phyloP scores from a whole-genome alignment of 805 yeast species.

The Cyberlindnera xylosilytica region DNA sequence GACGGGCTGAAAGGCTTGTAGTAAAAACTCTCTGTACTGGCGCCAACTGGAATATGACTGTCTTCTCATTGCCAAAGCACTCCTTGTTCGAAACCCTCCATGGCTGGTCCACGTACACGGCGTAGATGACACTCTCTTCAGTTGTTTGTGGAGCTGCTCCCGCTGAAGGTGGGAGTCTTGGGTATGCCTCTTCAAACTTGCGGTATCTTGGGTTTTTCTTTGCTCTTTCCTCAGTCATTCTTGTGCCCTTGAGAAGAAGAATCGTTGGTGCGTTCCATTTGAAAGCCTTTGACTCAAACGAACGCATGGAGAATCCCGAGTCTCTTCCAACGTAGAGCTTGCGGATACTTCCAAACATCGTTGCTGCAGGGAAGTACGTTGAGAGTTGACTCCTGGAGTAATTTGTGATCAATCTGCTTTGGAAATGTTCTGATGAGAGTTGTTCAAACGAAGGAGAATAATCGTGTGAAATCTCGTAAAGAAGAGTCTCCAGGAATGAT shows the following conservation, averaged over 20 bases:
- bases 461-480: constrained; percentile 21
- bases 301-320: constrained; percentile 83
- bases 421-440: constrained; percentile 26
- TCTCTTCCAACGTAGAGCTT: constrained; percentile 71
- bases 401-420: constrained; percentile 33
- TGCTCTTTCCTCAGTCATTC: constrained; percentile 22
- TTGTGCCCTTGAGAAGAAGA: constrained; percentile 59
- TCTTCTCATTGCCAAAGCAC: constrained; percentile 61
- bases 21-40: constrained; percentile 62
- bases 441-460: constrained; percentile 8
- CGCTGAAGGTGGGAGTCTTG: constrained; percentile 33
- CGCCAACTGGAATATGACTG: constrained; percentile 60
- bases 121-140: constrained; percentile 53
- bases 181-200: constrained; percentile 48
- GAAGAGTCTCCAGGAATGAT: constrained; percentile 40
- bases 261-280: constrained; percentile 91
- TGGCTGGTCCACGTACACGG: constrained; percentile 62
- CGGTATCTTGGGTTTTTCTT: constrained; percentile 44
- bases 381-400: constrained; percentile 40
- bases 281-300: constrained; percentile 64
- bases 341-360: constrained; percentile 46
- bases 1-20: constrained; percentile 33
- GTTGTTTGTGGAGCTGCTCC: constrained; percentile 17
- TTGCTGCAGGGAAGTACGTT: constrained; percentile 35
- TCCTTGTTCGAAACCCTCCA: constrained; percentile 76